These are phyloP conservation scores for Cardamine occulta DNA, from an alignment of 345 rosid species.

Conservation along the genomic window DNA sequence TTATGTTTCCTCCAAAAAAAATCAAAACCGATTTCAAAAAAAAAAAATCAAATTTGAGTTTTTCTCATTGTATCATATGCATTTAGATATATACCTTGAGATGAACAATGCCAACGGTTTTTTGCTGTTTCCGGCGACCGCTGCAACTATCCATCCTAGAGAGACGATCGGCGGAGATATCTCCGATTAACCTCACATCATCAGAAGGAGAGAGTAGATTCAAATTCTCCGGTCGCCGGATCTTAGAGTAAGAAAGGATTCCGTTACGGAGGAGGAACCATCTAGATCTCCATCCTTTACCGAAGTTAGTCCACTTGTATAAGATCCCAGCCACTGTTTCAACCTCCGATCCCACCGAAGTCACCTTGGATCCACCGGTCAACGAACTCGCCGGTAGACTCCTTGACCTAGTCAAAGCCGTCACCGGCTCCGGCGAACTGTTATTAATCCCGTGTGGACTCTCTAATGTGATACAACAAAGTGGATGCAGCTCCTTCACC, in stretches of 20 bases:
- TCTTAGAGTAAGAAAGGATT: conserved; percentile 79
- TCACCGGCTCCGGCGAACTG: conserved; percentile 64
- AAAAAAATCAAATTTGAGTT: conserved; percentile 12
- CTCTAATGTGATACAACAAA: conserved; percentile 88
- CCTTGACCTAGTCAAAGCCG: conserved; percentile 56
- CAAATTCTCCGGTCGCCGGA: conserved; percentile 68
- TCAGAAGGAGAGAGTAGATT: conserved; percentile 51
- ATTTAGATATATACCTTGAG: conserved; percentile 60
- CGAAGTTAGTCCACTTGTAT: conserved; percentile 96
- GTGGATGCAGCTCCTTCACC: conserved; percentile 91
- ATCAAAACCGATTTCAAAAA: conserved; percentile 4
- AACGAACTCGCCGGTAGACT: conserved; percentile 64
- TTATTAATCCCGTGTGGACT: conserved; percentile 60
- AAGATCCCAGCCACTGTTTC: conserved; percentile 79
- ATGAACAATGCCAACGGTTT: conserved; percentile 80
- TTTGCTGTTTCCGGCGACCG: conserved; percentile 62
- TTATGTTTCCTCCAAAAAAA: background rate
- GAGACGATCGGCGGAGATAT: conserved; percentile 58
- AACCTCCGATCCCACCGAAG: conserved; percentile 58
- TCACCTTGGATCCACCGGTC: conserved; percentile 49
- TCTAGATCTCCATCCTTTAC: conserved; percentile 98
- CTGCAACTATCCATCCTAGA: conserved; percentile 61
- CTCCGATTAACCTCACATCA: conserved; percentile 82
- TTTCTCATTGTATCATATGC: background rate
- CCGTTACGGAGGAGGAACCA: conserved; percentile 88